Evolutionary conservation across 2,329 filamentous ascomycete genomes (phyloP).

Genomic region (Xylaria sp.): DNA sequence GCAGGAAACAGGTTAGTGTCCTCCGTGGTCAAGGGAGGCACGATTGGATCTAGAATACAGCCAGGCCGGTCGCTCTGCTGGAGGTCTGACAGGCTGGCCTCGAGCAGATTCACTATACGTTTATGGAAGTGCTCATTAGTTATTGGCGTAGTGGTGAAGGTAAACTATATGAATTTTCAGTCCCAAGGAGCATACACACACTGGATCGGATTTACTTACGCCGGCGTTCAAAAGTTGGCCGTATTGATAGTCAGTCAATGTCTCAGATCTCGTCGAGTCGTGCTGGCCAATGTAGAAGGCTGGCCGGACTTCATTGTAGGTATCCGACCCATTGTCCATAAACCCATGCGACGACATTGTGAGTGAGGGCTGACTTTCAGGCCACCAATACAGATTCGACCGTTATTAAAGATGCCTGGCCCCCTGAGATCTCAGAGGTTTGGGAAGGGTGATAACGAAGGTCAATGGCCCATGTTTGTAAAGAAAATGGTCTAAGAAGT

Average conservation of each 20-base stretch:
- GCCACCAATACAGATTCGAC: background rate
- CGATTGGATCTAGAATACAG: slow-evolving; percentile 57
- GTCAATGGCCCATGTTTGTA: slow-evolving; percentile 12
- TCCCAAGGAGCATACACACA: slow-evolving; percentile 14
- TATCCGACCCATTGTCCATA: slow-evolving; percentile 23
- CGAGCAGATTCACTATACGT: slow-evolving; percentile 65
- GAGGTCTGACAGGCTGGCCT: slow-evolving; percentile 54
- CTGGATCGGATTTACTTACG: slow-evolving; percentile 50
- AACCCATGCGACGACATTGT: slow-evolving; percentile 31
- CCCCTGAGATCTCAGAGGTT: background rate
- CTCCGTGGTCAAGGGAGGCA: slow-evolving; percentile 73
- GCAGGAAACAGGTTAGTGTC: slow-evolving; percentile 76
- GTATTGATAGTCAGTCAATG: slow-evolving; percentile 66
- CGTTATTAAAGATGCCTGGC: background rate
- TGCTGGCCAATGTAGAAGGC: slow-evolving; percentile 75
- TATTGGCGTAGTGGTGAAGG: slow-evolving; percentile 77
- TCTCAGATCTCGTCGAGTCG: slow-evolving; percentile 63
- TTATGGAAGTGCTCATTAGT: slow-evolving; percentile 74
- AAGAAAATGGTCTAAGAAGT: background rate
- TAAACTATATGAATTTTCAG: slow-evolving; percentile 58
- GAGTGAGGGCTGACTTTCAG: background rate
- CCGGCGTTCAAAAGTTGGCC: slow-evolving; percentile 68
- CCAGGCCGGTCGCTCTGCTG: slow-evolving; percentile 49
- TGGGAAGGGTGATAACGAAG: background rate
- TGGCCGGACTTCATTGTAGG: slow-evolving; percentile 54